Percentiles rank a stretch among this genome's conserved stretches.
Conservation (phyloP, 495 filamentous ascomycete species). For the Talaromyces borbonicus region DNA sequence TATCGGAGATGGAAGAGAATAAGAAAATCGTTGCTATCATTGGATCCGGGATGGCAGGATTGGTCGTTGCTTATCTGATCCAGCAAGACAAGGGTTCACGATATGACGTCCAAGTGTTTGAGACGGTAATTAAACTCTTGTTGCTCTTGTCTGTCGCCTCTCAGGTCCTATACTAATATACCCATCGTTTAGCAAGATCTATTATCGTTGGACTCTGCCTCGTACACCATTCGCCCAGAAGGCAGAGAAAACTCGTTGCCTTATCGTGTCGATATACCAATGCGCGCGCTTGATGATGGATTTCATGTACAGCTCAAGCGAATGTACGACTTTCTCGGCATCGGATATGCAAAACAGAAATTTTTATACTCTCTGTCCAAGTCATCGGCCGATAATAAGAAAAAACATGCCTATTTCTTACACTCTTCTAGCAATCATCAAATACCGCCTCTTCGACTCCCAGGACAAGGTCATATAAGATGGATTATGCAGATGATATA, state of each 20-base stretch:
- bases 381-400: neutral
- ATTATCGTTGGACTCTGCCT: conserved; percentile 33
- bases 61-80: conserved; percentile 41
- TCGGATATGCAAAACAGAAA: conserved; percentile 32
- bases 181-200: conserved; percentile 19
- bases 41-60: conserved; percentile 47
- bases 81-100: conserved; percentile 27
- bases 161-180: neutral
- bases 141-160: neutral
- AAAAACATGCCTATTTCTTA: conserved; percentile 1
- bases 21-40: conserved; percentile 38
- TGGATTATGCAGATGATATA: conserved; percentile 16
- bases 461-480: neutral
- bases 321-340: neutral
- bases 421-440: conserved; percentile 4
- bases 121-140: conserved; percentile 26
- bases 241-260: neutral
- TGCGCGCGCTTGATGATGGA: conserved; percentile 45
- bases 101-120: conserved; percentile 38
- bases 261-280: conserved; percentile 42
- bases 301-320: conserved; percentile 31
- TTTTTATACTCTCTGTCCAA: conserved; percentile 36
- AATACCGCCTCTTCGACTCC: conserved; percentile 7
- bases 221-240: conserved; percentile 19
- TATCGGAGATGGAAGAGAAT: too few relatives aligned